Base-by-base conservation (phyloP, 2,329 filamentous ascomycete genomes). In the Aspergillus quadricinctus region DNA sequence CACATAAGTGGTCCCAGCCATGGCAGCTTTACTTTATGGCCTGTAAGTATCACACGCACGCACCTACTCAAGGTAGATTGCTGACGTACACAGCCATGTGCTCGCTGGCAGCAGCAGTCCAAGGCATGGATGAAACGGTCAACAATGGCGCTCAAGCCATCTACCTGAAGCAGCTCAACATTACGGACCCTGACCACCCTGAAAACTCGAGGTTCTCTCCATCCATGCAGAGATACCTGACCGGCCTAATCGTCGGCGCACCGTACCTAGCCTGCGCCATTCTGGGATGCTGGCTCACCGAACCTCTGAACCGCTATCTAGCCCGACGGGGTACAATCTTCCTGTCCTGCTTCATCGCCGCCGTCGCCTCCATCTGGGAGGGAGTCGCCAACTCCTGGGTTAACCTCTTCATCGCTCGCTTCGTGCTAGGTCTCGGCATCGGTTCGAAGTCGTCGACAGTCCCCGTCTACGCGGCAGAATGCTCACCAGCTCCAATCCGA, bases 271-370 rank as follows among this genome's bases (percentile, higher is more conserved):
- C 84, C 73, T 90, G 85, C 61, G 85, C 87, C 3, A 72, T 89
- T 45, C 70, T 88, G 49, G 86, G 88, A 19, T 90, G 87, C 72
- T 91, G 88, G 88, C 76, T 88, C 48, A 90, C 87, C 0, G 84
- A 86, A 37, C 88, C 88, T 1, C 81, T 90, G 71, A 91, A 91
- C 72, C 82, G 85, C 56, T 76, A 68, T 57, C 86, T 90, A 59
- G 89, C 88, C 11, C 83, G 88, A 49, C 81, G 87, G 2, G 88
- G 88, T 9, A 89, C 86, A n/a, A 92, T 93, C 59, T 92, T 91
- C 72, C 75, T 90, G 55, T 85, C 89, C 4, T 89, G 88, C 48
- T 82, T 88, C 60, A 86, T 92, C 68, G 88, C 87, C 17, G 76
- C 75, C 7, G 67, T 78, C 19, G 73, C 79, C 10, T 80, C 75